phyloP scores from a whole-genome alignment of 805 yeast species.

The Cyberlindnera bimundalis region DNA sequence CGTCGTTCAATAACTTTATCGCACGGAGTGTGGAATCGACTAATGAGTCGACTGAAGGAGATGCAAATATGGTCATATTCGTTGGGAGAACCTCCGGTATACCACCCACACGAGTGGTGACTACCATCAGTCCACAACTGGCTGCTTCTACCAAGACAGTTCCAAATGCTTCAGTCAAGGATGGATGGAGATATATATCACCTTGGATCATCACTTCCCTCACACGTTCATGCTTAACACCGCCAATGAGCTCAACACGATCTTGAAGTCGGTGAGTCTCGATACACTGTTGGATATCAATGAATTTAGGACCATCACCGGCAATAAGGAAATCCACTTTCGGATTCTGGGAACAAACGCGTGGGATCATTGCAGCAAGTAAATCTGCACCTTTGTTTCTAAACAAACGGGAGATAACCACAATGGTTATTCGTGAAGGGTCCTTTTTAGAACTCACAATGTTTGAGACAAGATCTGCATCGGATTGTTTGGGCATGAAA shows the following conservation, averaged over 20 bases:
- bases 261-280: constrained; percentile 84
- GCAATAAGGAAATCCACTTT: constrained; percentile 81
- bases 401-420: constrained; percentile 85
- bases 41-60: constrained; percentile 81
- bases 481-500: constrained; percentile 49
- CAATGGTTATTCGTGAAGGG: constrained; percentile 59
- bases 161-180: constrained; percentile 96
- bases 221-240: constrained; percentile 88
- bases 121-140: constrained; percentile 88
- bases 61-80: constrained; percentile 89
- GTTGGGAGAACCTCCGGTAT: constrained; percentile 93
- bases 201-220: constrained; percentile 91
- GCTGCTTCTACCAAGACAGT: constrained; percentile 98
- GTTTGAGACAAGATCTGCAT: not conserved
- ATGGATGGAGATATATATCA: constrained; percentile 89
- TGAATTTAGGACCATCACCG: constrained; percentile 95
- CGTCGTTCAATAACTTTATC: constrained; percentile 52
- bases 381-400: constrained; percentile 97
- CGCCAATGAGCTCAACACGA: constrained; percentile 79
- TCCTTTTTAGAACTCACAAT: constrained; percentile 24
- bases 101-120: constrained; percentile 95
- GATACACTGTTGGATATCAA: constrained; percentile 93
- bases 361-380: constrained; percentile 78
- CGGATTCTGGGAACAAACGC: constrained; percentile 60
- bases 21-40: constrained; percentile 73